Evolutionary conservation across 1,139 yeast species (phyloP), one percentile per base, ranked within the genome.

Genomic region (Taphrina pruni): DNA sequence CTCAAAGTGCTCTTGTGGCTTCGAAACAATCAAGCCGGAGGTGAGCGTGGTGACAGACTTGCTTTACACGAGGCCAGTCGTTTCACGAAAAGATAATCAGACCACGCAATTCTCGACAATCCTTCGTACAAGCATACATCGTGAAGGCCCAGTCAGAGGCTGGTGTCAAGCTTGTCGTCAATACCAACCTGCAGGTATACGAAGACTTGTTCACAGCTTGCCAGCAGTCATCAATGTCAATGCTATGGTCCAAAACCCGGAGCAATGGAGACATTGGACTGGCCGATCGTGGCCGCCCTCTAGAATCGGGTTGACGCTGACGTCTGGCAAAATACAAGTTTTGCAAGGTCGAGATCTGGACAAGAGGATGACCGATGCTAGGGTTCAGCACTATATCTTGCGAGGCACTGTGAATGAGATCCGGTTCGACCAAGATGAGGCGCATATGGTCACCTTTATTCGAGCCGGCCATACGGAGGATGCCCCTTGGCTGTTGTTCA

Each of bases 401-500:
- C 70, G 75, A 12, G 83, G 83, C 6, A 74, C 78, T 55, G 78
- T 80, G 4, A 78, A 79, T n/a, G 82, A 81, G 69, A 76, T 81
- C 11, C 72, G 73, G 32, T 74, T 73, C 6, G 75, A 75, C 8
- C 71, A 72, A 7, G 71, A 73, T 2, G 79, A 76, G 54, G 74
- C 76, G 26, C 83, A 80, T 65, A 72, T 78, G 64, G 80, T 81
- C 12, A 74, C 82, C 6, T 74, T 79, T 38, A 70, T 73, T 1
- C 83, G 82, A 61, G 88, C 88, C 74, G 73, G 70, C 1, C 75
- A 75, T 2, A 39, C 65, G 11, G 70, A 61, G 12, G 71, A 69
- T 35, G 72, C 72, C 65, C 82, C 82, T 69, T 95, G 99, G 99
- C 86, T 84, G 74, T 78, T 95, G 75, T 92, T 95, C 77, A 95